Base-by-base conservation (phyloP, 2,329 filamentous ascomycete species). In the Diaporthe citri region DNA sequence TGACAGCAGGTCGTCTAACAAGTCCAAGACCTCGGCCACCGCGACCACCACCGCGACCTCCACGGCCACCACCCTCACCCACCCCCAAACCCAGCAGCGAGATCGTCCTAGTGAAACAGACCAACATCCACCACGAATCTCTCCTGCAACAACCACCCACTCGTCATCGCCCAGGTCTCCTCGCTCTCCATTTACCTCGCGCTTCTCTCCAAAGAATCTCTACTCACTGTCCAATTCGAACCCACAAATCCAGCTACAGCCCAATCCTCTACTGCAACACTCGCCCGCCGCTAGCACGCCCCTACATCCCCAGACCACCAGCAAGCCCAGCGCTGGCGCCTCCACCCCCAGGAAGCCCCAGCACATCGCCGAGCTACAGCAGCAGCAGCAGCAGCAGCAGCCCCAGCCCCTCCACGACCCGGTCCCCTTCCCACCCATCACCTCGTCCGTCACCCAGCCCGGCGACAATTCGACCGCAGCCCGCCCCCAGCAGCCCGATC, bases 121-220 rank as follows among this genome's bases (percentile, higher is more conserved):
- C 51, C 75, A 72, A 69, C 71, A 64, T 34, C 69, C 41, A 39
- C 57, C 57, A 46, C 71, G 67, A 43, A 78, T 79, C 75, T 82
- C 80, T 72, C 80, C 83, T 71, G 78, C 62, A 62, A 60, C 75
- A 43, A 34, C 71, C 41, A 46, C 83, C 78, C 84, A 83, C 79
- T 84, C 86, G 78, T 81, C 81, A 77, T 88, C 86, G 75, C 85
- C 86, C 74, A 84, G 83, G 79, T 86, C 87, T 71, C 84, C 84
- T 66, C 82, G 82, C 73, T 86, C 86, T 73, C 86, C 86, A 76
- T 86, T 88, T 78, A 85, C 87, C 76, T 86, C 87, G 77, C 85
- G 84, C 55, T 86, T 86, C 79, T 84, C 83, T 73, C 83, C 85
- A 77, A 83, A 80, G 79, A 83, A 80, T 34, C 73, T 70, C 25